These are phyloP conservation scores for Naganishia vishniacii DNA, from an alignment of 768 basidiomycete genomes.

Conservation along the genomic window DNA sequence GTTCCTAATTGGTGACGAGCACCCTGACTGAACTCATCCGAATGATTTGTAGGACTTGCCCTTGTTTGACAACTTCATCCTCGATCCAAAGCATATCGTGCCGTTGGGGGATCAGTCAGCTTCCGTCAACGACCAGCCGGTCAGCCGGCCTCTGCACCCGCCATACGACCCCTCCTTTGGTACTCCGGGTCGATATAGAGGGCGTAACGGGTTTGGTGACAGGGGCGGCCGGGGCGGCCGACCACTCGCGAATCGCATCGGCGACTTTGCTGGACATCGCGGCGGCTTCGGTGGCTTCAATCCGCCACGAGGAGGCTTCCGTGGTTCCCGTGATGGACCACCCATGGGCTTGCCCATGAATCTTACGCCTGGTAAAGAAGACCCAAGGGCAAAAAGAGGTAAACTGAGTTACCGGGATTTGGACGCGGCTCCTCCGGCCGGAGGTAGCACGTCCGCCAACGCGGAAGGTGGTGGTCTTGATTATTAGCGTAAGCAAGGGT, in stretches of 20 bases:
- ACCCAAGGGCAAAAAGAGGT: conserved; percentile 78
- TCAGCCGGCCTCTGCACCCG: conserved; percentile 5
- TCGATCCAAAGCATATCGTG: conserved; percentile 83
- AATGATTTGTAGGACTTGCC: conserved; percentile 19
- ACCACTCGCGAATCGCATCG: conserved; percentile 47
- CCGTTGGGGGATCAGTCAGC: conserved; percentile 39
- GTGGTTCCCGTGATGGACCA: conserved; percentile 49
- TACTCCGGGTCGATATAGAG: neutral
- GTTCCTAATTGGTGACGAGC: neutral
- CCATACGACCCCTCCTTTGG: neutral
- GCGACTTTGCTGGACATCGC: conserved; percentile 41
- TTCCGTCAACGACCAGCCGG: conserved; percentile 42
- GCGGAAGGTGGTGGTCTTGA: conserved; percentile 13
- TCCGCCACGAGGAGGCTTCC: conserved; percentile 50
- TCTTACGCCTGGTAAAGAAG: conserved; percentile 70
- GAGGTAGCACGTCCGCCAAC: conserved; percentile 47
- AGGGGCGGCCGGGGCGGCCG: conserved; percentile 42
- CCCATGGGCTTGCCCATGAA: conserved; percentile 14
- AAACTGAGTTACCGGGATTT: conserved; percentile 92
- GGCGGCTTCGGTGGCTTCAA: conserved; percentile 17
- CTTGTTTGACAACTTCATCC: conserved; percentile 91
- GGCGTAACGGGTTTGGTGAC: conserved; percentile 15
- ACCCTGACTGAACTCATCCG: conserved; percentile 9
- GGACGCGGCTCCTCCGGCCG: conserved; percentile 82
- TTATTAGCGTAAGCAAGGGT: neutral